Percentiles rank a stretch among this genome's conserved stretches.
phyloP scores from a whole-genome alignment of 2,329 filamentous ascomycete genomes.

The Cladosporium phlei region DNA sequence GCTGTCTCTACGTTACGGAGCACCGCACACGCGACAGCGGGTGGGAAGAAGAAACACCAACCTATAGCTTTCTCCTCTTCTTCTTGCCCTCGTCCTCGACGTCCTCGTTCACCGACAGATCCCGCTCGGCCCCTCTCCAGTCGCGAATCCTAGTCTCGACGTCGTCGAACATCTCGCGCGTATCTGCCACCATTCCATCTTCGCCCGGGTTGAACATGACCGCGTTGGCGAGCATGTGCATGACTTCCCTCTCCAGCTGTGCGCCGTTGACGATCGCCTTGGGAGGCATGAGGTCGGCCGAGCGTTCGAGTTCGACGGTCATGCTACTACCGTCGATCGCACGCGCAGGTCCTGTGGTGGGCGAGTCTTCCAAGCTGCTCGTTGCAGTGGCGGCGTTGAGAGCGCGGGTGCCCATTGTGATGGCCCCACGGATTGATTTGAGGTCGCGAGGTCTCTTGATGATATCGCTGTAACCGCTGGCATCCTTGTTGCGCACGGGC shows the following conservation, averaged over 20 bases:
- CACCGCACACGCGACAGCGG: no score
- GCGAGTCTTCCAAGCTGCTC: slow-evolving; percentile 13
- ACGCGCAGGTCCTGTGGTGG: slow-evolving; percentile 6
- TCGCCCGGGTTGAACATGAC: slow-evolving; percentile 98
- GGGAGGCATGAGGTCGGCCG: slow-evolving; percentile 74
- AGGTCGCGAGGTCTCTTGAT: slow-evolving; percentile 50
- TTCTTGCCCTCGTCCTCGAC: slow-evolving; percentile 25
- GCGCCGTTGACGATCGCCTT: slow-evolving; percentile 88
- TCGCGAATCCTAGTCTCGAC: slow-evolving; percentile 74
- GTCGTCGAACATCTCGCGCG: slow-evolving; percentile 82
- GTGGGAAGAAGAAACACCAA: not conserved
- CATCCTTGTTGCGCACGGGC: slow-evolving; percentile 47
- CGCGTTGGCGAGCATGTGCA: slow-evolving; percentile 96
- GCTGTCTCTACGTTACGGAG: no score
- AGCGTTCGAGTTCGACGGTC: slow-evolving; percentile 60
- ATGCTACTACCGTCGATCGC: slow-evolving; percentile 15
- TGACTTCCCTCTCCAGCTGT: slow-evolving; percentile 86
- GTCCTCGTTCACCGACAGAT: slow-evolving; percentile 14
- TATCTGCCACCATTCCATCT: slow-evolving; percentile 81
- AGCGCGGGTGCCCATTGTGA: slow-evolving; percentile 51
- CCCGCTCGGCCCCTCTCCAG: slow-evolving; percentile 65
- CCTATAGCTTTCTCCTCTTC: slow-evolving; percentile 19
- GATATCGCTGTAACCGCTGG: slow-evolving; percentile 49
- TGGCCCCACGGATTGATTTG: slow-evolving; percentile 47
- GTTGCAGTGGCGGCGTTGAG: slow-evolving; percentile 43